Conservation (phyloP, 306 rosid genomes). For the Castanea mollissima region DNA sequence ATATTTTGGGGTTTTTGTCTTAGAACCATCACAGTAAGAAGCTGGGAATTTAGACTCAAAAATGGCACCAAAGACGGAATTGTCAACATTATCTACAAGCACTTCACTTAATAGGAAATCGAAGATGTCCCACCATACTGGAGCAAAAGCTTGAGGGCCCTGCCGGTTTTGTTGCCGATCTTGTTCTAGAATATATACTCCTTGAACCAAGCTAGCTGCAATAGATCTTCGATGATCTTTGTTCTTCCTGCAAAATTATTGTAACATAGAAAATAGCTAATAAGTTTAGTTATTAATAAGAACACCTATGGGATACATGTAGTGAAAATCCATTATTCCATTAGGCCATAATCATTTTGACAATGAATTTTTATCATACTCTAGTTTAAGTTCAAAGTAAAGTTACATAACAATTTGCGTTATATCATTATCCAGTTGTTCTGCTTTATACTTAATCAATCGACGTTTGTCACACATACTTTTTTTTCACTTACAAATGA, state of each 20-base stretch:
- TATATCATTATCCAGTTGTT: no score
- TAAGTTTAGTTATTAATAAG: no score
- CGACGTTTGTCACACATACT: no score
- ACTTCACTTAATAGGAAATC: slow-evolving; percentile 6
- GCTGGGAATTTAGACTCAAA: not conserved
- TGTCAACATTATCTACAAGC: slow-evolving; percentile 5
- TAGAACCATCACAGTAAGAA: not conserved
- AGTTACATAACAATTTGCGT: no score
- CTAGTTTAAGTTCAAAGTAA: no score
- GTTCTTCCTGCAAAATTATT: slow-evolving; percentile 9
- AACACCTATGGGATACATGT: no score
- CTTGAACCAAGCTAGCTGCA: slow-evolving; percentile 29
- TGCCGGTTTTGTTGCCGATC: slow-evolving; percentile 11
- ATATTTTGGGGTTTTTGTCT: slow-evolving; percentile 19
- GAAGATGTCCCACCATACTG: slow-evolving; percentile 21
- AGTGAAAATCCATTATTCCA: no score
- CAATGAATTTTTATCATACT: no score
- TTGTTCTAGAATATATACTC: slow-evolving; percentile 1
- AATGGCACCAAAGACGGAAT: slow-evolving; percentile 19
- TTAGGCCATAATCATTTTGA: no score
- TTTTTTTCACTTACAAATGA: no score
- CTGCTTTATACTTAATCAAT: no score
- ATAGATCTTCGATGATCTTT: slow-evolving; percentile 14
- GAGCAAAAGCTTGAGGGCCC: slow-evolving; percentile 9
- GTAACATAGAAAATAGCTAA: not conserved